Base-by-base conservation (phyloP, 2,329 filamentous ascomycete genomes). In the Pseudogymnoascus sp. region DNA sequence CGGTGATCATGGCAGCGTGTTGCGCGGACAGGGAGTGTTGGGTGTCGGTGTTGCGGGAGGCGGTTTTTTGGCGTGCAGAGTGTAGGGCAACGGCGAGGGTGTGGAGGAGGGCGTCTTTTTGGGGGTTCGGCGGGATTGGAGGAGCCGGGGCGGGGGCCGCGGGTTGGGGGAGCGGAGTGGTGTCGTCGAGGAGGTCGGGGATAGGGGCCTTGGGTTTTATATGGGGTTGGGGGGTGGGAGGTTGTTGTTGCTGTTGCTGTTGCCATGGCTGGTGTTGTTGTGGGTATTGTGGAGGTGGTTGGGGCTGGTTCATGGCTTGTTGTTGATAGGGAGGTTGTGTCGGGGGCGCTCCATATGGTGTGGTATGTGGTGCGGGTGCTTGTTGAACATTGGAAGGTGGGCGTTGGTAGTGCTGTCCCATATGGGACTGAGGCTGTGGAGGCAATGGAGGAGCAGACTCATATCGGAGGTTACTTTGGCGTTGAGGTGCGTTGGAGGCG, bases 91-190 rank as follows among this genome's bases (percentile, higher is more conserved):
- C 79, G 36, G 87, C 91, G 31, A 97, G 82, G 48, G 92, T 88
- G 60, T 83, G 82, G 2, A 96, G 81, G 13, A 97, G 83, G 18
- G 89, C 87, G 73, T 97, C 92, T 72, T 96, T 97, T 75, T 97
- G 91, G 0, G 94, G 94, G 70, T 99, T 99, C 0, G 92, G 92
- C 0, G 94, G 93, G 33, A 97, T 91, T 0, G 93, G 92, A 0
- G 94, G 93, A 0, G 91, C 85, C 5, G 87, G 81, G 9, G 78
- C 74, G 2, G 82, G 79, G 10, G 82, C 75, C 13, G 77, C 69
- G 6, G 25, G 48, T 58, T 29, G 48, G 25, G 48, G 48, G 25
- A 84, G 73, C 8, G 79, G 79, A 12, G 85, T 73, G 33, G 83
- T 82, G 0, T 67, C 69, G 59, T 72, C 70, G 60, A 89, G 78